Conservation (phyloP, 2,329 filamentous ascomycete species). For the Fusarium coffeatum region DNA sequence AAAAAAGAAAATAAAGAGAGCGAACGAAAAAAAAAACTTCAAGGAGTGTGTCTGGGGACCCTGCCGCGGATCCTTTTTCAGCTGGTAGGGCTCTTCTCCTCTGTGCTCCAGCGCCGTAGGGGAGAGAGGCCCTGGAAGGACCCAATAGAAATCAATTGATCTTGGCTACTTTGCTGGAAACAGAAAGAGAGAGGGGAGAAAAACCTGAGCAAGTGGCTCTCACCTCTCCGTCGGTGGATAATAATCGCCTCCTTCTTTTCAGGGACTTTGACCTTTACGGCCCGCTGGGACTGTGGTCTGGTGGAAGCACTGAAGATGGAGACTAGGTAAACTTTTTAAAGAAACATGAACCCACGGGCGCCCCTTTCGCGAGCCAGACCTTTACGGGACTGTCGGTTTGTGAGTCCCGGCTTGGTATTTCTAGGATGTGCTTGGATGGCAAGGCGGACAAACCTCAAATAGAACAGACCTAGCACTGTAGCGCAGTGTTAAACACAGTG, state of each 20-base stretch:
- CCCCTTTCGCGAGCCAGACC: constrained; percentile 24
- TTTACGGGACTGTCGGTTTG: constrained; percentile 7
- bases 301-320: constrained; percentile 5
- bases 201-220: background rate
- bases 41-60: constrained; percentile 27
- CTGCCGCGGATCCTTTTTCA: constrained; percentile 44
- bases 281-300: constrained; percentile 26
- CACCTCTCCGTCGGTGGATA: constrained; percentile 29
- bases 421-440: constrained; percentile 19
- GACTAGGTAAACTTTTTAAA: constrained; percentile 1
- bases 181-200: background rate
- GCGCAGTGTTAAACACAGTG: constrained; percentile 26
- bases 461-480: constrained; percentile 11
- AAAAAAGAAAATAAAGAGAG: background rate
- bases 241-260: constrained; percentile 36
- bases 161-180: background rate
- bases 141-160: background rate
- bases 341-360: constrained; percentile 9
- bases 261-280: constrained; percentile 20
- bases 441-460: constrained; percentile 31
- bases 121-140: constrained; percentile 9
- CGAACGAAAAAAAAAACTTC: constrained; percentile 6
- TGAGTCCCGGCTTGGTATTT: constrained; percentile 28
- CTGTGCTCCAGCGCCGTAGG: constrained; percentile 1
- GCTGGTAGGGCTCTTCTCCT: constrained; percentile 36